phyloP scores from a whole-genome alignment of 108 stramenopile genomes.

The Nannochloropsis salina region DNA sequence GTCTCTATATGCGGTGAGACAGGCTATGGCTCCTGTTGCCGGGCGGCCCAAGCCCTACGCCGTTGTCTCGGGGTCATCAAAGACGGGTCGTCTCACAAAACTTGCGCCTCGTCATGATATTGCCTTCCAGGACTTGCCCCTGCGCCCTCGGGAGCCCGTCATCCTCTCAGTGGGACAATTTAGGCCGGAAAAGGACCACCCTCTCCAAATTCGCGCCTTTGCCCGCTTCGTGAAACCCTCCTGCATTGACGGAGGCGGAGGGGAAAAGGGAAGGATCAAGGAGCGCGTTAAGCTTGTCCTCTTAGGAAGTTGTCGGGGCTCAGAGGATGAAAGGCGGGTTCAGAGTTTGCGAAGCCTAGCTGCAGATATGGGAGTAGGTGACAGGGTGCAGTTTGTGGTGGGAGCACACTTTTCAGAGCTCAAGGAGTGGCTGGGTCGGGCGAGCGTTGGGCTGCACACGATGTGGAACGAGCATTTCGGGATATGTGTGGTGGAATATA shows the following conservation, averaged over 20 bases:
- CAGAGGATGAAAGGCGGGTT: conserved; percentile 59
- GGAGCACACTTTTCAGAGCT: conserved; percentile 81
- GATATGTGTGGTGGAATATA: conserved; percentile 98
- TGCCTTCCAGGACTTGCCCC: neutral
- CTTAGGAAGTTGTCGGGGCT: conserved; percentile 82
- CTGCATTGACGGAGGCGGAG: neutral
- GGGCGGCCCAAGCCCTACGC: neutral
- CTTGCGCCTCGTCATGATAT: neutral
- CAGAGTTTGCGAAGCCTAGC: conserved; percentile 62
- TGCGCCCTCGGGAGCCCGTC: conserved; percentile 49
- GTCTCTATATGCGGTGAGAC: neutral
- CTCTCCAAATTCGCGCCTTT: conserved; percentile 65
- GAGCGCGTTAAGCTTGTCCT: conserved; percentile 65
- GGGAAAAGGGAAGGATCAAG: conserved; percentile 48
- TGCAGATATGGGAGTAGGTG: conserved; percentile 56
- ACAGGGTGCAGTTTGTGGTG: conserved; percentile 70
- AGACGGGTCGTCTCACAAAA: neutral
- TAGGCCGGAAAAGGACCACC: conserved; percentile 96
- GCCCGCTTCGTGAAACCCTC: conserved; percentile 30
- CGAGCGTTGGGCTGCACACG: conserved; percentile 90
- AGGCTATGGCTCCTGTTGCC: neutral
- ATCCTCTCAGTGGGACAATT: conserved; percentile 93
- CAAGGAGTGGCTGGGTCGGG: conserved; percentile 61
- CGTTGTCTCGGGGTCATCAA: conserved; percentile 26
- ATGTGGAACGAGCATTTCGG: conserved; percentile 99